Percentiles rank a stretch among this genome's conserved stretches.
These are phyloP conservation scores for Aspergillus caelatus DNA, from an alignment of 2,329 filamentous ascomycete species.

Conservation along the genomic window DNA sequence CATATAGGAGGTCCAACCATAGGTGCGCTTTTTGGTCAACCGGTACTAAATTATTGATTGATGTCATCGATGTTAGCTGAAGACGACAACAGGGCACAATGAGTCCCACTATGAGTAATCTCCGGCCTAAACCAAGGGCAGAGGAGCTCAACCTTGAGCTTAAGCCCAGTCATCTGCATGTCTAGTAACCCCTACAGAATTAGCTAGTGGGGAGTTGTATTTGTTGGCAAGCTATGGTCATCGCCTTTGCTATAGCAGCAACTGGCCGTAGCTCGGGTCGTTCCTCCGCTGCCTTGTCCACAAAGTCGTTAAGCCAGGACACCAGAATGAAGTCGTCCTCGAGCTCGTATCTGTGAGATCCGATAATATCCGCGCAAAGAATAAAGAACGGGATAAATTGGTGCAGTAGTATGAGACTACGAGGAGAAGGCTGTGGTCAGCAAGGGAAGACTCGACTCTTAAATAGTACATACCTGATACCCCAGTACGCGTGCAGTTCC, in stretches of 20 bases:
- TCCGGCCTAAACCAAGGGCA: not conserved
- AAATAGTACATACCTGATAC: constrained; percentile 7
- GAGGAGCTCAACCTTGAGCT: not conserved
- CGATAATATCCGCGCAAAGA: constrained; percentile 16
- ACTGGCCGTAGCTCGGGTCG: constrained; percentile 10
- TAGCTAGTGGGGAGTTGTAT: not conserved
- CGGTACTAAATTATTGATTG: too few relatives aligned
- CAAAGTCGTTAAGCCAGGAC: constrained; percentile 15
- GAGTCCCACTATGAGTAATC: too few relatives aligned
- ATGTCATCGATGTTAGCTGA: too few relatives aligned
- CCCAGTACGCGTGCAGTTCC: constrained; percentile 5
- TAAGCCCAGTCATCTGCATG: not conserved
- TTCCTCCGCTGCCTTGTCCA: constrained; percentile 11
- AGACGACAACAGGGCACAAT: too few relatives aligned
- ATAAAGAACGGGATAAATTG: constrained; percentile 20
- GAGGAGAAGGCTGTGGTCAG: not conserved
- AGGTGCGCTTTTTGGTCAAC: too few relatives aligned
- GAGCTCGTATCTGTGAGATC: constrained; percentile 3
- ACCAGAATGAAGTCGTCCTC: constrained; percentile 13
- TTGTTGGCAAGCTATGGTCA: not conserved
- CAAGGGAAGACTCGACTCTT: not conserved
- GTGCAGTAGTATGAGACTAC: constrained; percentile 19
- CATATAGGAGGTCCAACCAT: too few relatives aligned
- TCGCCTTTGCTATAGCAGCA: not conserved
- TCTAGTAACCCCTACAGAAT: not conserved